These are phyloP conservation scores for Fulvia fulva DNA, from an alignment of 2,329 filamentous ascomycete species.

Conservation along the genomic window DNA sequence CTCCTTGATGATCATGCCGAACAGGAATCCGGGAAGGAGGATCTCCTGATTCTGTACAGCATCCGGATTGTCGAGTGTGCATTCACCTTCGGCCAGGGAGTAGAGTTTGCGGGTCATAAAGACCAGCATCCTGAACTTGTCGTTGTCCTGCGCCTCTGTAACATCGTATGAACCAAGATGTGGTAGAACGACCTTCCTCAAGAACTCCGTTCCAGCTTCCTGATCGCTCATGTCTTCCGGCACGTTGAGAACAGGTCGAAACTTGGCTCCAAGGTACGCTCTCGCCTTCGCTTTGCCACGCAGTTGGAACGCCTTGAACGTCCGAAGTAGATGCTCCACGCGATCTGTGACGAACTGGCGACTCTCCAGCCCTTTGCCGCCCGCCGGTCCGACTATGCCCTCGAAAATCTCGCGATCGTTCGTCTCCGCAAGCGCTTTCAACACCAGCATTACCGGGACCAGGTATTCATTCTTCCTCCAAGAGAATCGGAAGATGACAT, in stretches of 20 bases:
- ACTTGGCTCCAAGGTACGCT: slow-evolving; percentile 84
- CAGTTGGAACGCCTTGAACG: slow-evolving; percentile 85
- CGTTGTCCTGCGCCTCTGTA: slow-evolving; percentile 74
- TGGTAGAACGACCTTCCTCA: slow-evolving; percentile 84
- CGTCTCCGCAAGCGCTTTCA: slow-evolving; percentile 92
- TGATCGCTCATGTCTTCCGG: slow-evolving; percentile 80
- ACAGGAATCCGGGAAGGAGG: slow-evolving; percentile 86
- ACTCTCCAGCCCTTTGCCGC: slow-evolving; percentile 74
- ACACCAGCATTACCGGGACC: slow-evolving; percentile 92
- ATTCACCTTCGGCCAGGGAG: slow-evolving; percentile 85
- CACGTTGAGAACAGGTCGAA: slow-evolving; percentile 80
- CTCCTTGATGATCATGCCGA: slow-evolving; percentile 94
- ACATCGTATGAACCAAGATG: slow-evolving; percentile 85
- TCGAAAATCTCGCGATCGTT: slow-evolving; percentile 97
- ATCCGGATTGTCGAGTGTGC: slow-evolving; percentile 91
- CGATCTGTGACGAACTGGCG: slow-evolving; percentile 89
- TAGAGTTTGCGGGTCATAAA: slow-evolving; percentile 98
- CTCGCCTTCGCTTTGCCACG: slow-evolving; percentile 79
- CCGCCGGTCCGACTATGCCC: slow-evolving; percentile 74
- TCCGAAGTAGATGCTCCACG: slow-evolving; percentile 84
- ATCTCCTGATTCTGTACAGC: slow-evolving; percentile 95
- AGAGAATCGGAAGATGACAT: slow-evolving; percentile 94
- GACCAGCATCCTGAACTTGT: slow-evolving; percentile 90
- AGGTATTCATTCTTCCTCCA: slow-evolving; percentile 97
- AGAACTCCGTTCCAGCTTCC: slow-evolving; percentile 84